phyloP scores from a whole-genome alignment of 2,329 filamentous ascomycete genomes.

The Hymenoscyphus repandus region DNA sequence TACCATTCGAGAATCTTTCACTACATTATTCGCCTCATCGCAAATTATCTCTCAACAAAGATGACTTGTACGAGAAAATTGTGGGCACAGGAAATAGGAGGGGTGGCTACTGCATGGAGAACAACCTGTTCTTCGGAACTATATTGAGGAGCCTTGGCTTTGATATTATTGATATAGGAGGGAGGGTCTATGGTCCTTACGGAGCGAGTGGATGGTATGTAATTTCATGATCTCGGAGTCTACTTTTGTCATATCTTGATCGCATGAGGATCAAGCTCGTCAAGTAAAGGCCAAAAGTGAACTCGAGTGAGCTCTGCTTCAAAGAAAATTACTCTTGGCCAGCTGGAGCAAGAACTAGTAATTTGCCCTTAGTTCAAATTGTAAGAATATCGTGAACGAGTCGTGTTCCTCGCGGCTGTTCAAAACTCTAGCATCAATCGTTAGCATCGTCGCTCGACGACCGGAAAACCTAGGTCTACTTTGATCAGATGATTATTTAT shows the following conservation, averaged over 20 bases:
- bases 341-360: too few species aligned
- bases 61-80: constrained; percentile 37
- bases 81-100: constrained; percentile 36
- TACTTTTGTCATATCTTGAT: neutral
- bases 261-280: too few species aligned
- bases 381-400: too few species aligned
- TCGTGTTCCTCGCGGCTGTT: too few species aligned
- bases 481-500: too few species aligned
- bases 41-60: constrained; percentile 9
- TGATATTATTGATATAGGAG: constrained; percentile 49
- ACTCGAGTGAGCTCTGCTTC: too few species aligned
- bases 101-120: constrained; percentile 58
- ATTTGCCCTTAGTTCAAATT: too few species aligned
- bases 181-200: constrained; percentile 33
- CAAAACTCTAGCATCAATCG: too few species aligned
- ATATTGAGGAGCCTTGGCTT: constrained; percentile 46
- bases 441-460: too few species aligned
- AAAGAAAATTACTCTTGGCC: too few species aligned
- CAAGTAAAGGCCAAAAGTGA: too few species aligned
- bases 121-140: constrained; percentile 46
- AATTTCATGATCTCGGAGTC: neutral
- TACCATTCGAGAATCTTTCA: constrained; percentile 16
- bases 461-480: too few species aligned
- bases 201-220: constrained; percentile 44
- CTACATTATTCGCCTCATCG: constrained; percentile 14